Percentiles rank a stretch among this genome's conserved stretches.
Conservation (phyloP, 345 rosid genomes). For the Acer campestre region DNA sequence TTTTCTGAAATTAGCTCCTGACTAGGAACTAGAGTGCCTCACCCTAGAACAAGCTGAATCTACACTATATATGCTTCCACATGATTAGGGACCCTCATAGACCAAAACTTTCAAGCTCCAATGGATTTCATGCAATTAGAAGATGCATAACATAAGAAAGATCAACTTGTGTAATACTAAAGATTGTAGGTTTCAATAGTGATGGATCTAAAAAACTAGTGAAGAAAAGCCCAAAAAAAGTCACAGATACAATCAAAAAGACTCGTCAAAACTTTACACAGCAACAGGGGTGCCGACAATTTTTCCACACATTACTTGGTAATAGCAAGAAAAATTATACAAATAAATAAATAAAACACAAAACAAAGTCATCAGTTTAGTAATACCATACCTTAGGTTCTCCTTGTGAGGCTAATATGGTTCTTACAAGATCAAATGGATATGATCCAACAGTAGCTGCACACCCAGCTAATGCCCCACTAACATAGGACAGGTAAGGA, state of each 20-base stretch:
- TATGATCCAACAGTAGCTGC: constrained; percentile 98
- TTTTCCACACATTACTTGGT: not conserved
- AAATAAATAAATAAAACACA: constrained; percentile 1
- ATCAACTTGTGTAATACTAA: not conserved
- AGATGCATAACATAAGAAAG: not conserved
- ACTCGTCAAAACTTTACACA: not conserved
- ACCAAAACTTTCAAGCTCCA: not conserved
- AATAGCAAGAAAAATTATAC: not conserved
- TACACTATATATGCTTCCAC: not conserved
- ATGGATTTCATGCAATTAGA: not conserved
- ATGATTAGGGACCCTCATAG: not conserved
- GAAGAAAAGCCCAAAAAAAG: not conserved
- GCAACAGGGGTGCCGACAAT: not conserved
- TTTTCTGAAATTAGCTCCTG: not conserved
- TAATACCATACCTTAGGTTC: constrained; percentile 79
- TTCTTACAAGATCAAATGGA: constrained; percentile 94
- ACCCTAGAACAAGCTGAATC: not conserved
- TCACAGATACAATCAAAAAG: not conserved
- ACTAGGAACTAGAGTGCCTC: not conserved
- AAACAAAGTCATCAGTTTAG: not conserved
- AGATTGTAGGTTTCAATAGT: not conserved
- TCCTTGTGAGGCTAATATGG: constrained; percentile 94
- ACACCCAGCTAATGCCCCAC: constrained; percentile 94
- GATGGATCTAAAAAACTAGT: not conserved
- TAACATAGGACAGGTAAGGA: constrained; percentile 77